Conservation (phyloP, 352 stramenopile genomes). For the Globisporangium paddicum region DNA sequence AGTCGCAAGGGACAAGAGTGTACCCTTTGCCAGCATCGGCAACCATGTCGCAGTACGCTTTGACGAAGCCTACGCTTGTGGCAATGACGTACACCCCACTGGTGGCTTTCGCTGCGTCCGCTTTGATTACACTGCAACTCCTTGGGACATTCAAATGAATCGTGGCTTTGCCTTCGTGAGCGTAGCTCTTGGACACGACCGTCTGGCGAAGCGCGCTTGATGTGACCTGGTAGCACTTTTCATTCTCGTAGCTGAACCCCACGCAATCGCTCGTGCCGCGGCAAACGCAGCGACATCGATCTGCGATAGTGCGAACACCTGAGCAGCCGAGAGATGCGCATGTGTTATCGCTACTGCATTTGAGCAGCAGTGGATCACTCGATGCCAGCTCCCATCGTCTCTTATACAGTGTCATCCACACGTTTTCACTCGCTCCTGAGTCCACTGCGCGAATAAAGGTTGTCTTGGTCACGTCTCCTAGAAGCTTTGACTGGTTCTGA, state of each 20-base stretch:
- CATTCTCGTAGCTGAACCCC: conserved; percentile 34
- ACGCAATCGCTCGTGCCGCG: conserved; percentile 25
- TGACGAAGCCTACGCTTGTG: conserved; percentile 31
- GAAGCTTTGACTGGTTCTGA: conserved; percentile 17
- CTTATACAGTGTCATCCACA: conserved; percentile 34
- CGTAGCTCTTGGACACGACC: conserved; percentile 25
- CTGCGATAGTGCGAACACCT: conserved; percentile 24
- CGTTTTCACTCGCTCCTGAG: conserved; percentile 23
- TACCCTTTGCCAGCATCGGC: conserved; percentile 46
- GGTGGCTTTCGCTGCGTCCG: conserved; percentile 17
- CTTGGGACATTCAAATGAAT: conserved; percentile 55
- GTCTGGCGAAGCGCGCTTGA: conserved; percentile 33
- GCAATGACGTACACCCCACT: conserved; percentile 42
- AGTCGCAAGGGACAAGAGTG: conserved; percentile 44
- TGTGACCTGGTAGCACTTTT: conserved; percentile 35
- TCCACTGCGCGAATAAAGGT: conserved; percentile 26
- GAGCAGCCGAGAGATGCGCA: conserved; percentile 28
- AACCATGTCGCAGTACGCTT: conserved; percentile 52
- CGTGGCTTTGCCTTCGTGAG: conserved; percentile 12
- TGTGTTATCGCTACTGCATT: conserved; percentile 19
- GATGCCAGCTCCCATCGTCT: conserved; percentile 29
- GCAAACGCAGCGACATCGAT: conserved; percentile 48
- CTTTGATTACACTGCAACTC: conserved; percentile 53
- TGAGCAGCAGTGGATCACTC: conserved; percentile 25
- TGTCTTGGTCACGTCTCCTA: conserved; percentile 19